These are phyloP conservation scores for Fennellomyces sp. DNA, from an alignment of 371 early-diverging fungal species.

Conservation along the genomic window DNA sequence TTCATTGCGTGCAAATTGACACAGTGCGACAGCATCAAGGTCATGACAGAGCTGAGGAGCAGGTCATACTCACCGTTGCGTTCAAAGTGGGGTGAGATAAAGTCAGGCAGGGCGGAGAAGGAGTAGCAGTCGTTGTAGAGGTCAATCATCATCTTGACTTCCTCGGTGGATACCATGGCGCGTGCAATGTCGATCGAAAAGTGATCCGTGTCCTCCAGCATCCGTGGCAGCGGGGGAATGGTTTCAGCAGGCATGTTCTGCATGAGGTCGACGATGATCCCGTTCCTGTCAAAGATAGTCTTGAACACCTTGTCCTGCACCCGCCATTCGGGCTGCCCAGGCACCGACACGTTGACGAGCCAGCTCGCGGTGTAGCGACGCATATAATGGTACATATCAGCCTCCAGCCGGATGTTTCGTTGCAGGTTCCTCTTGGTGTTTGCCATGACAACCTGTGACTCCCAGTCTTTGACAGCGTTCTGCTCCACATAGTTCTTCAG, in stretches of 20 bases:
- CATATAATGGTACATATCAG: conserved; percentile 21
- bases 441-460: conserved; percentile 20
- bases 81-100: conserved; percentile 23
- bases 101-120: conserved; percentile 26
- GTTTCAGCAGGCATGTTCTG: conserved; percentile 15
- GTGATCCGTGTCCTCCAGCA: conserved; percentile 5
- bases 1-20: conserved; percentile 27
- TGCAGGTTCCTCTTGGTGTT: conserved; percentile 13
- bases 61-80: conserved; percentile 23
- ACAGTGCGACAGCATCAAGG: conserved; percentile 24
- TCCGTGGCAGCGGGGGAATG: conserved; percentile 11
- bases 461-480: conserved; percentile 17
- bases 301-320: conserved; percentile 21
- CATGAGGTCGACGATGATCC: conserved; percentile 15
- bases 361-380: conserved; percentile 21
- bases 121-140: conserved; percentile 30
- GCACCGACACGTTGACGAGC: conserved; percentile 14
- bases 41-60: conserved; percentile 20
- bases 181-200: conserved; percentile 24
- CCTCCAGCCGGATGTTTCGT: conserved; percentile 26
- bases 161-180: conserved; percentile 26
- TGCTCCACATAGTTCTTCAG: conserved; percentile 18
- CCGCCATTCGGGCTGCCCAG: conserved; percentile 20
- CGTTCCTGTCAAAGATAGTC: conserved; percentile 17
- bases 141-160: conserved; percentile 27